Base-by-base conservation (phyloP, 352 stramenopile genomes). In the Blastocystis sp. region DNA sequence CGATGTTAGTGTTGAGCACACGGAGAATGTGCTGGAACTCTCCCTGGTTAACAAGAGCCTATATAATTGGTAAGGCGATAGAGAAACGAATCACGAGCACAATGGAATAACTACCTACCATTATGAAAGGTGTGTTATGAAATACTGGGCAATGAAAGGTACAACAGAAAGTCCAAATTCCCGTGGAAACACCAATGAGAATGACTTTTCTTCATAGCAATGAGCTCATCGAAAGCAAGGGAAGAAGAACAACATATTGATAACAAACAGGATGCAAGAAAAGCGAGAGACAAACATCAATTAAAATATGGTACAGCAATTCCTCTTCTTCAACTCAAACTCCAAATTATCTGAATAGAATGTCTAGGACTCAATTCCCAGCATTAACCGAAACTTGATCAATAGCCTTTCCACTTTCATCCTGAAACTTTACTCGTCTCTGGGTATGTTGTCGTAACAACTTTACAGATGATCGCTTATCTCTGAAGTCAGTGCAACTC, bases 1-100 rank as follows among this genome's bases (percentile, higher is more conserved):
- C n/a, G n/a, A n/a, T n/a, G n/a, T n/a, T 98, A 89, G 96, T 98
- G 92, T 98, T 98, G 89, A 98, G 95, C 92, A 98, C 98, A 98
- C 96, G 96, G 90, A 98, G 94, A 94, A 98, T 98, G 93, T 98
- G 96, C 92, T 98, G 96, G 92, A 98, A 98, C 91, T 98, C 96
- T 90, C 69, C 77, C 59, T 74, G 65, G 65, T 87, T 87, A 43
- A 87, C 77, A 87, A 87, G 42, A 65, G 46, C 43, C 71, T 83
- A 83, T 0, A 49, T 37, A 66, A 39, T 65, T 21, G 42, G 69
- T 80, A 35, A 80, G 43, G 16, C 1, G 19, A 37, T 19, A 66
- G 24, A 43, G 49, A 1, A 83, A 14, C 9, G 51, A 65, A 29
- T 24, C n/a, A 14, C 14, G 3, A 65, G 3, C 32, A 43, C 14